Percentiles rank a stretch among this genome's conserved stretches.
Conservation (phyloP, 176 grass and related monocot species). For the Raddia distichophylla region DNA sequence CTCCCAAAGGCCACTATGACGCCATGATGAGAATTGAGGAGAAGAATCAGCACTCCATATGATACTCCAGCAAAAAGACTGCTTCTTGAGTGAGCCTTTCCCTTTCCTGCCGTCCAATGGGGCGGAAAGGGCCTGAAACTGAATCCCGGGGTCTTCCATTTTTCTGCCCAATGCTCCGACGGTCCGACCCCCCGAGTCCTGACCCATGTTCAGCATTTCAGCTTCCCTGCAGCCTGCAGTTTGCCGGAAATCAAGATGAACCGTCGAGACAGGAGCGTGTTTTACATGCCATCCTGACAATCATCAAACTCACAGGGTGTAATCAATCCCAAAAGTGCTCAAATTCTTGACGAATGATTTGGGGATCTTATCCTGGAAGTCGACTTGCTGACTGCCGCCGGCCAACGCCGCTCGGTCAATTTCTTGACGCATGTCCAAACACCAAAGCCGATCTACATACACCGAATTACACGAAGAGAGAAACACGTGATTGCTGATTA, state of each 20-base stretch:
- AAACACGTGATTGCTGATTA: constrained; percentile 20
- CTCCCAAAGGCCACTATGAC: constrained; percentile 33
- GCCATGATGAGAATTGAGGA: constrained; percentile 37
- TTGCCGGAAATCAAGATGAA: constrained; percentile 11
- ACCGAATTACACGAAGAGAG: too few relatives aligned
- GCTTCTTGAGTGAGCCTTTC: constrained; percentile 24
- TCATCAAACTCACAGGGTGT: not conserved
- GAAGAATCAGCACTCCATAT: constrained; percentile 35
- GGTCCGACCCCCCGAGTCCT: constrained; percentile 17
- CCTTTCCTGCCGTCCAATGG: constrained; percentile 19
- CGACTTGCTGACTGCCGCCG: constrained; percentile 28
- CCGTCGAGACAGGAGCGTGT: constrained; percentile 14
- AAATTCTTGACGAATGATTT: constrained; percentile 20
- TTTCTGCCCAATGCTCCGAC: not conserved
- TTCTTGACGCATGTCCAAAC: not conserved
- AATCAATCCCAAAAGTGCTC: not conserved
- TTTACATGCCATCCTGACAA: not conserved
- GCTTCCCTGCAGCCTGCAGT: not conserved
- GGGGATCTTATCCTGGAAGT: constrained; percentile 38
- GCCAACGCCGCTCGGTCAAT: constrained; percentile 34
- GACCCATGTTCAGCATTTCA: too few relatives aligned
- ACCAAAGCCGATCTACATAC: too few relatives aligned
- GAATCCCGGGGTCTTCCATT: constrained; percentile 12
- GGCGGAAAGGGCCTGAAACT: constrained; percentile 38
- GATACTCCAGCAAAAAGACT: constrained; percentile 35